Evolutionary conservation across 1,139 yeast genomes (phyloP).

Genomic region (Hanseniaspora uvarum): DNA sequence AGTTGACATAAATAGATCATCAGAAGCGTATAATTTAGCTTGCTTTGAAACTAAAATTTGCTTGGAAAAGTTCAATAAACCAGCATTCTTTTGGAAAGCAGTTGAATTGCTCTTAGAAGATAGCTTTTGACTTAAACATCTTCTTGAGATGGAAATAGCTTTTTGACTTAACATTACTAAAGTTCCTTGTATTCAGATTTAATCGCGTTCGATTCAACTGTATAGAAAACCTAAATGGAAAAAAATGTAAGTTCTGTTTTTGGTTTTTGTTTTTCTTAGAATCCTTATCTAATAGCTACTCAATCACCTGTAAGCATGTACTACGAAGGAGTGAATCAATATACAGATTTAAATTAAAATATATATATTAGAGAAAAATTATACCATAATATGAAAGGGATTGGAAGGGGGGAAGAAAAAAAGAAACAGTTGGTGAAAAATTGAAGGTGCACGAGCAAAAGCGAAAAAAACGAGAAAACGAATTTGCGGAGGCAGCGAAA

Average conservation of each 20-base stretch:
- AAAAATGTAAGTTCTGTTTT: background rate
- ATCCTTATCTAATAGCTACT: no score
- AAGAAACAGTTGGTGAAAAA: background rate
- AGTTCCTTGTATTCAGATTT: background rate
- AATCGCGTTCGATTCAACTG: background rate
- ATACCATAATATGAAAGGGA: background rate
- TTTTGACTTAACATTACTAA: constrained; percentile 12
- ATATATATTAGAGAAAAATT: no score
- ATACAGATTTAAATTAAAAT: no score
- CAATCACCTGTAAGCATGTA: no score
- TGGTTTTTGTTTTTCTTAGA: no score
- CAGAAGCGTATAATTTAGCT: constrained; percentile 10
- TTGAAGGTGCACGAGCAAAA: background rate
- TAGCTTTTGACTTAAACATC: constrained; percentile 7
- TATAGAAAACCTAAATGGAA: background rate
- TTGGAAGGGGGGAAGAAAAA: background rate
- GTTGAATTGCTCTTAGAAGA: background rate
- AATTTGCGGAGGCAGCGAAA: background rate
- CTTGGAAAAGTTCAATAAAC: background rate
- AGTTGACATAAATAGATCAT: constrained; percentile 71
- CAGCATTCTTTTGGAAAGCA: background rate
- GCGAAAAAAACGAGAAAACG: background rate
- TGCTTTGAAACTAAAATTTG: background rate
- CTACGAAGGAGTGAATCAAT: no score
- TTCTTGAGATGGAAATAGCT: constrained; percentile 9